phyloP scores from a whole-genome alignment of 768 basidiomycete species.

The Dictyophora rubrovolvata region DNA sequence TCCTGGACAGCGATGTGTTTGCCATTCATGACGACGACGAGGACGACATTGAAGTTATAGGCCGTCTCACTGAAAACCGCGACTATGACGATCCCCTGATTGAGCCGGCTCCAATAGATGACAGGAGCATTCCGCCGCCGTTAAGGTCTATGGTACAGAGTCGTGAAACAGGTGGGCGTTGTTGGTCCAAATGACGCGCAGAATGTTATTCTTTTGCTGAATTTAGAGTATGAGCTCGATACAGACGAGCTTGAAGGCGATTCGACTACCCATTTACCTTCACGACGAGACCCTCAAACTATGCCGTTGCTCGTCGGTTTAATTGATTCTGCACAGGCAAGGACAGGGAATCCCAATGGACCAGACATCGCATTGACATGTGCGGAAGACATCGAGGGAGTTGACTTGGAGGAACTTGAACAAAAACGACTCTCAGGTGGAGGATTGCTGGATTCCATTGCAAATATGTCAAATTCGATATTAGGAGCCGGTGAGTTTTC shows the following conservation, averaged over 20 bases:
- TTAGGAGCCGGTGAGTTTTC: slow-evolving; percentile 69
- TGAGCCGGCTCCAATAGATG: slow-evolving; percentile 17
- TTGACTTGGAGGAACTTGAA: slow-evolving; percentile 67
- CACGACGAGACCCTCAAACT: slow-evolving; percentile 30
- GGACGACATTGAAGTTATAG: slow-evolving; percentile 15
- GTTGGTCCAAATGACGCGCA: neutral
- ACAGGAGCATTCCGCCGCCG: slow-evolving; percentile 19
- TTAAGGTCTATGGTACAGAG: slow-evolving; percentile 65
- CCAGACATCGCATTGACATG: slow-evolving; percentile 34
- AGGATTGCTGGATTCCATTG: slow-evolving; percentile 67
- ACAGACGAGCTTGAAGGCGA: slow-evolving; percentile 67
- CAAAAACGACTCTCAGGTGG: slow-evolving; percentile 59
- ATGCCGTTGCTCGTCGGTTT: slow-evolving; percentile 77
- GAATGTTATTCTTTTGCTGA: neutral
- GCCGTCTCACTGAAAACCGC: slow-evolving; percentile 46
- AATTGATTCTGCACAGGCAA: slow-evolving; percentile 49
- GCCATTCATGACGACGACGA: neutral
- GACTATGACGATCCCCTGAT: slow-evolving; percentile 13
- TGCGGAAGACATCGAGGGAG: slow-evolving; percentile 22
- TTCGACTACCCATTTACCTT: slow-evolving; percentile 21
- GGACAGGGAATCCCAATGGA: slow-evolving; percentile 43
- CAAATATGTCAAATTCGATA: slow-evolving; percentile 95
- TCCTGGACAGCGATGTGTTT: neutral
- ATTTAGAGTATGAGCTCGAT: slow-evolving; percentile 73
- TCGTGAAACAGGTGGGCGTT: slow-evolving; percentile 25